phyloP scores from a whole-genome alignment of 225 moss, liverwort and hornwort species.

The Anthoceros angustus region DNA sequence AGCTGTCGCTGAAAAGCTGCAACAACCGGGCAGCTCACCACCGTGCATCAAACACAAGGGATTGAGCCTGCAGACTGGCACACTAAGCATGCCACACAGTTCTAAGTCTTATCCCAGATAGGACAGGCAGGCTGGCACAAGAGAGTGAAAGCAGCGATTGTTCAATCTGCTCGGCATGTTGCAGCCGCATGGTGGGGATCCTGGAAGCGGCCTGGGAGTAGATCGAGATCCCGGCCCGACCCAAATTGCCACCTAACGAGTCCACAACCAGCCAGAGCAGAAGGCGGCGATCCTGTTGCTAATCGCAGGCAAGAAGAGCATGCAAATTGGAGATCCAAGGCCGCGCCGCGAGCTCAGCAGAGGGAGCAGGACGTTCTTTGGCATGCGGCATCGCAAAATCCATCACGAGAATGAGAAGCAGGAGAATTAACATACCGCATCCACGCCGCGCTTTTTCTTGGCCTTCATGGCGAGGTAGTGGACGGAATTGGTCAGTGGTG shows the following conservation, averaged over 20 bases:
- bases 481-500: not conserved
- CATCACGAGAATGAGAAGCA: not conserved
- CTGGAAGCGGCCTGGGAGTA: no score
- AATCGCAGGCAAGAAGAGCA: not conserved
- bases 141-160: no score
- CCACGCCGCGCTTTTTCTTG: slow-evolving; percentile 98
- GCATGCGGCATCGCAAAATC: slow-evolving; percentile 10
- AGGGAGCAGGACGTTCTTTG: not conserved
- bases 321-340: not conserved
- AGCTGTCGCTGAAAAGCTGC: not conserved
- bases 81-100: no score
- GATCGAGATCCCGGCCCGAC: no score
- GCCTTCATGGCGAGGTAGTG: slow-evolving; percentile 42
- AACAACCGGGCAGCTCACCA: not conserved
- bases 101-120: no score
- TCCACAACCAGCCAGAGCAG: not conserved
- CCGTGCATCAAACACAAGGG: not conserved
- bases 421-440: slow-evolving; percentile 57
- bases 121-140: no score
- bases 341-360: not conserved
- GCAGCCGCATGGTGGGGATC: no score
- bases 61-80: no score
- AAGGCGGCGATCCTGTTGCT: not conserved
- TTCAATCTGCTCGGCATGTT: no score
- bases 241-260: not conserved